phyloP scores from a whole-genome alignment of 2,329 filamentous ascomycete species.

The Tolypocladium nubicola region DNA sequence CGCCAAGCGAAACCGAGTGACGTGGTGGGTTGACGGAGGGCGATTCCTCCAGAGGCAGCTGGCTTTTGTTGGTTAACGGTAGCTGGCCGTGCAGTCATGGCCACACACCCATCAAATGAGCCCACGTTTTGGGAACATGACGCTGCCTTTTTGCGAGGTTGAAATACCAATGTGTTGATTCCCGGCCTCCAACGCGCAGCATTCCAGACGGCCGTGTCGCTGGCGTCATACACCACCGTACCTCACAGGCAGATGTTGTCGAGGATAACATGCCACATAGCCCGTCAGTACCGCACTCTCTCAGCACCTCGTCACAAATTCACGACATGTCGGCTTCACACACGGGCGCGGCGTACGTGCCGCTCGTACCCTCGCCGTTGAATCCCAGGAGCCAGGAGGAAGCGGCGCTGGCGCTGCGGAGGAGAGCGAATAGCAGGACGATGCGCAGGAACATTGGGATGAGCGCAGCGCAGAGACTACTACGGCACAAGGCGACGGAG shows the following conservation, averaged over 20 bases:
- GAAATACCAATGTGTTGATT: not conserved
- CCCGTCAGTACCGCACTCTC: not conserved
- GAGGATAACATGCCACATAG: not conserved
- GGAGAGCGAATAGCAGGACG: not conserved
- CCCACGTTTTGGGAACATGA: not conserved
- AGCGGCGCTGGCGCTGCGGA: not conserved
- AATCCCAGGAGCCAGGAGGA: conserved; percentile 10
- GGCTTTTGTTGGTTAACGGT: not conserved
- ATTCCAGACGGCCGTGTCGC: not conserved
- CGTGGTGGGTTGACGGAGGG: not conserved
- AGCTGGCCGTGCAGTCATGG: not conserved
- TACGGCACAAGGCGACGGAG: conserved; percentile 29
- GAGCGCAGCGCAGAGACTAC: conserved; percentile 29
- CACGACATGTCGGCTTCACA: not conserved
- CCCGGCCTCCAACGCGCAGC: not conserved
- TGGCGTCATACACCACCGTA: not conserved
- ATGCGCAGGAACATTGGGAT: conserved; percentile 10
- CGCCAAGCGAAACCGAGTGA: not conserved
- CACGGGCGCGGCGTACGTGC: conserved; percentile 7
- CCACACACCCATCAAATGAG: not conserved
- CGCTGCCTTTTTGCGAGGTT: not conserved
- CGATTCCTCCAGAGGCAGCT: not conserved
- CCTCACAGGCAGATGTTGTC: not conserved
- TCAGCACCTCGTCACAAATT: not conserved
- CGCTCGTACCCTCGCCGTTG: conserved; percentile 16